phyloP scores from a whole-genome alignment of 495 filamentous ascomycete species.

The Aspergillus egyptiacus region DNA sequence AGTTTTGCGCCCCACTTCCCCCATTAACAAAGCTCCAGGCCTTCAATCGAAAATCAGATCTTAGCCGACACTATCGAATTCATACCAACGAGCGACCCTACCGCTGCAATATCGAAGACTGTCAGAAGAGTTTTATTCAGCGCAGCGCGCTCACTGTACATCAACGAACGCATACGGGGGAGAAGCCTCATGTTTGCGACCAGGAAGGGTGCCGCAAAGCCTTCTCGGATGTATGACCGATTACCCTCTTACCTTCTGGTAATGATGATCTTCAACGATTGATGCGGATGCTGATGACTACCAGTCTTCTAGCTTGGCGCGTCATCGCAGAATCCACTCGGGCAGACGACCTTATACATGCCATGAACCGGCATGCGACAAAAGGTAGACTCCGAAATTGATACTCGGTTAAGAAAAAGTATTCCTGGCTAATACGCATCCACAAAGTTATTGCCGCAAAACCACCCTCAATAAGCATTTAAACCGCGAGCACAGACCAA shows the following conservation, averaged over 20 bases:
- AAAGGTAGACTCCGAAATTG: conserved; percentile 52
- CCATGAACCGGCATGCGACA: conserved; percentile 67
- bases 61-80: conserved; percentile 82
- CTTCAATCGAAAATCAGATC: conserved; percentile 90
- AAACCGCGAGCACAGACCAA: conserved; percentile 60
- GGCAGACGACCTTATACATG: conserved; percentile 83
- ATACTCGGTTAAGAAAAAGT: neutral
- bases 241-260: neutral
- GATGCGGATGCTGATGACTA: neutral
- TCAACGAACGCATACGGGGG: conserved; percentile 79
- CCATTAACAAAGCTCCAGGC: conserved; percentile 44
- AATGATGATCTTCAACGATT: too few species aligned
- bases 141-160: conserved; percentile 83
- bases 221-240: conserved; percentile 72
- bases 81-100: conserved; percentile 88
- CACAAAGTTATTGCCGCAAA: conserved; percentile 73
- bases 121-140: conserved; percentile 87
- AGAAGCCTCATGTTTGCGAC: conserved; percentile 83
- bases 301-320: conserved; percentile 80
- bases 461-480: conserved; percentile 85
- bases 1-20: neutral
- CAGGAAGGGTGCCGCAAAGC: conserved; percentile 74
- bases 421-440: conserved; percentile 7
- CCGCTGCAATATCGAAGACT: conserved; percentile 59
- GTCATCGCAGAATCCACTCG: conserved; percentile 82